Evolutionary conservation across 805 yeast genomes (phyloP).

Genomic region (Nakazawaea anatomiae): DNA sequence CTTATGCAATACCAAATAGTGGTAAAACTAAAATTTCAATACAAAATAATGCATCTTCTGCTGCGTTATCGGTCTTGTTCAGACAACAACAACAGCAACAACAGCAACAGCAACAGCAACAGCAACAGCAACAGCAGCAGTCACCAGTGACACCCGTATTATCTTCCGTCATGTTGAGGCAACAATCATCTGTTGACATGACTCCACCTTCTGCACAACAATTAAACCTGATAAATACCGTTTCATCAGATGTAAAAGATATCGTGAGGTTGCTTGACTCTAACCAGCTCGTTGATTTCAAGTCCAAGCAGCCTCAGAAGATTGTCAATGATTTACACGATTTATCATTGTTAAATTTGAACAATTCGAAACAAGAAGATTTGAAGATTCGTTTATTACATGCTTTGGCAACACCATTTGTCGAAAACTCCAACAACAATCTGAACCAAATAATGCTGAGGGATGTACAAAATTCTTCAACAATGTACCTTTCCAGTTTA

Average conservation of each 20-base stretch:
- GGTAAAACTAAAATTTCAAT: constrained; percentile 17
- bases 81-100: constrained; percentile 7
- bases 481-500: constrained; percentile 24
- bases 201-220: constrained; percentile 2
- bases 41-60: constrained; percentile 33
- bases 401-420: constrained; percentile 66
- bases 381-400: constrained; percentile 44
- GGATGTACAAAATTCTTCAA: constrained; percentile 11
- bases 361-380: constrained; percentile 30
- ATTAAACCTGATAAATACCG: constrained; percentile 8
- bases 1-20: constrained; percentile 1
- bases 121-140: not conserved
- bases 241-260: constrained; percentile 37
- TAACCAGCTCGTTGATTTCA: constrained; percentile 20
- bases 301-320: constrained; percentile 26
- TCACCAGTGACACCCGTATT: not conserved
- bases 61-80: constrained; percentile 31
- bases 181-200: not conserved
- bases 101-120: not conserved
- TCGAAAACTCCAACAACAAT: constrained; percentile 31
- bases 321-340: constrained; percentile 53
- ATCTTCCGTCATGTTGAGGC: not conserved
- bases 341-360: constrained; percentile 41
- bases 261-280: constrained; percentile 40
- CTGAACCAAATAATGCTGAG: not conserved